Base-by-base conservation (phyloP, 2,329 filamentous ascomycete genomes). In the Trichophyton simii region DNA sequence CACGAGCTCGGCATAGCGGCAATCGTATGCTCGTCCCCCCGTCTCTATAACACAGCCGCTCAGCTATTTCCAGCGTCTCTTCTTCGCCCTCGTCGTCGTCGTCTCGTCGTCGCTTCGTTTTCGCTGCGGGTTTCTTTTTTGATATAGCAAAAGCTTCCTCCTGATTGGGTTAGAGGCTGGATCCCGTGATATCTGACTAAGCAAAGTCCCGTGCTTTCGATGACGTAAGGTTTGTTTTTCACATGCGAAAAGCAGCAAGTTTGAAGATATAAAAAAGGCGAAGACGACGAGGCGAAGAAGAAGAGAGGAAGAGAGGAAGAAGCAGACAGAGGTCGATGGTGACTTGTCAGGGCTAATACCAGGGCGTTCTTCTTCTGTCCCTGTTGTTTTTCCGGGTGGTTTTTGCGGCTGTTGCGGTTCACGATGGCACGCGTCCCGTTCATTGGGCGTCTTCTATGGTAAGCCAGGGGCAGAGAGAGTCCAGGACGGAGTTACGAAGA, bases 1-100 rank as follows among this genome's bases (percentile, higher is more conserved):
- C 94, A 99, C 65, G 92, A 96, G 75, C 88, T 91, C 62, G 92
- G 91, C 94, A 97, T 96, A 60, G 74, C 79, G 73, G 61, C 50
- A 38, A 13, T 6, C 11, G 50, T 18, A 31, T 22, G 50, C 7
- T 34, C 18, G 22, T 28, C 28, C 22, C 13, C 41, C n/a, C 3
- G 11, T 44, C 41, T 54, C 50, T 54, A 54, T n/a, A 44, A 54
- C 1, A 15, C 50, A 9, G 34, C 50, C 22, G 50, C 28, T 54
- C 22, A 54, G 50, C 50, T 54, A 54, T 31, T n/a, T 28, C 11
- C 11, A 3, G 15, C 7, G 22, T 28, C 7, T 50, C 46, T 50
- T 50, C 46, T 9, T 36, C 34, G 8, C 11, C 11, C 34, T 36
- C 34, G 34, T 36, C 34, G 31, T 34, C 31, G 31, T 3, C 8